Conservation (phyloP, 441 rosid species). For the Melianthus villosus region DNA sequence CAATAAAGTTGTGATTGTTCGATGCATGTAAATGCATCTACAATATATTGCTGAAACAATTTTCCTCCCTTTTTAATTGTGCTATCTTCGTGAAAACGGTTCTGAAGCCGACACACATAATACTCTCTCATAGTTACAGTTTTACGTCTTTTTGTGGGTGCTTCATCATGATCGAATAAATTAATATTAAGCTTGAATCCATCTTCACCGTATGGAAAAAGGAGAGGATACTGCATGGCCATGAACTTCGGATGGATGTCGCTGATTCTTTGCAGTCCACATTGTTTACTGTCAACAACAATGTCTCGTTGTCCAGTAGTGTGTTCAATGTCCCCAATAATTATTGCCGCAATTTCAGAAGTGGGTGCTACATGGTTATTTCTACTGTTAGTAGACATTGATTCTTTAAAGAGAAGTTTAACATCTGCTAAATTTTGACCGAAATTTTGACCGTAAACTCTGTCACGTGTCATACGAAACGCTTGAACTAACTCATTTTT, state of each 20-base stretch:
- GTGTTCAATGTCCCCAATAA: background rate
- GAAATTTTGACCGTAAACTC: background rate
- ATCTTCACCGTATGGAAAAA: conserved; percentile 5
- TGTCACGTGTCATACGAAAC: conserved; percentile 11
- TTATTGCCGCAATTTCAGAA: background rate
- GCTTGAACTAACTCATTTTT: conserved; percentile 2
- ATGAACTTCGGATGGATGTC: background rate
- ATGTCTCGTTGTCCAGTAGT: background rate
- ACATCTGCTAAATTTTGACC: background rate
- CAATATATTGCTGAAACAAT: background rate
- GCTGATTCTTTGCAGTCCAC: background rate
- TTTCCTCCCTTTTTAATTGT: background rate
- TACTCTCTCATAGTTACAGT: background rate
- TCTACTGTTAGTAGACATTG: background rate
- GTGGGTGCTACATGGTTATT: background rate
- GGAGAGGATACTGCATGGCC: conserved; percentile 7
- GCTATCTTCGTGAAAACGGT: background rate
- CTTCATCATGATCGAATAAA: background rate
- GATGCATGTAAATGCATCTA: too few species aligned
- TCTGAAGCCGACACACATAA: background rate
- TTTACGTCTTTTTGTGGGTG: background rate
- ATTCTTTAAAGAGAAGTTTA: too few species aligned
- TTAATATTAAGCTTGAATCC: background rate
- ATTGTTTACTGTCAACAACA: background rate
- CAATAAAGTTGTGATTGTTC: background rate